These are phyloP conservation scores for Cymbopogon flexuosus DNA, from an alignment of 202 grass and related monocot genomes.

Conservation along the genomic window DNA sequence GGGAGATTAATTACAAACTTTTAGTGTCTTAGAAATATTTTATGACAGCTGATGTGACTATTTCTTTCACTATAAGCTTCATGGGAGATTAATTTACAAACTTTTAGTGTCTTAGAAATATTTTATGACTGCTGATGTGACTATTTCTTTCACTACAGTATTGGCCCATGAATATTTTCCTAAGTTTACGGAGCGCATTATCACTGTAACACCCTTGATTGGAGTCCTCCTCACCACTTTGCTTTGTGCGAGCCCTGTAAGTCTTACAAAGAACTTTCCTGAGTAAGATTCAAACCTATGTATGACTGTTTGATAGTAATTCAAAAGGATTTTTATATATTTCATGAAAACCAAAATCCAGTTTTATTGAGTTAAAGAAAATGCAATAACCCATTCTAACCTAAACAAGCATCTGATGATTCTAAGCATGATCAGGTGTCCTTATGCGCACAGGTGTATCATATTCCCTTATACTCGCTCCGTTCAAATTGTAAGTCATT, in stretches of 20 bases:
- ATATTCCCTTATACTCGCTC: background rate
- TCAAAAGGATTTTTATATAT: background rate
- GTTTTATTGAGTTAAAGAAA: background rate
- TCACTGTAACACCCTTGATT: conserved; percentile 67
- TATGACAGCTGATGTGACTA: conserved; percentile 24
- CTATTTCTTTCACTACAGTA: conserved; percentile 54
- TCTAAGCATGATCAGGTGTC: background rate
- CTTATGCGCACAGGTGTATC: background rate
- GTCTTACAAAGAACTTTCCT: conserved; percentile 27
- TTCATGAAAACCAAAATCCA: background rate
- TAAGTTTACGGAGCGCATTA: conserved; percentile 75
- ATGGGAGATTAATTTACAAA: conserved; percentile 20
- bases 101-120: conserved; percentile 18
- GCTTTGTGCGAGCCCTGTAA: conserved; percentile 95
- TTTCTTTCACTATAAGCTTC: conserved; percentile 3
- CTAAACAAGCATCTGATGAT: background rate
- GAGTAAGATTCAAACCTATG: conserved; percentile 19
- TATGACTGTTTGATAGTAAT: background rate
- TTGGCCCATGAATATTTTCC: conserved; percentile 86
- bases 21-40: conserved; percentile 20
- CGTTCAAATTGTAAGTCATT: background rate
- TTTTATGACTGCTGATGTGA: conserved; percentile 27
- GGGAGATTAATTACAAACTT: conserved; percentile 9
- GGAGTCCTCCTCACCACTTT: conserved; percentile 91
- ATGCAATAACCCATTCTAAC: conserved; percentile 8